phyloP scores from a whole-genome alignment of 129 eudicot species.

The Sambucus nigra region DNA sequence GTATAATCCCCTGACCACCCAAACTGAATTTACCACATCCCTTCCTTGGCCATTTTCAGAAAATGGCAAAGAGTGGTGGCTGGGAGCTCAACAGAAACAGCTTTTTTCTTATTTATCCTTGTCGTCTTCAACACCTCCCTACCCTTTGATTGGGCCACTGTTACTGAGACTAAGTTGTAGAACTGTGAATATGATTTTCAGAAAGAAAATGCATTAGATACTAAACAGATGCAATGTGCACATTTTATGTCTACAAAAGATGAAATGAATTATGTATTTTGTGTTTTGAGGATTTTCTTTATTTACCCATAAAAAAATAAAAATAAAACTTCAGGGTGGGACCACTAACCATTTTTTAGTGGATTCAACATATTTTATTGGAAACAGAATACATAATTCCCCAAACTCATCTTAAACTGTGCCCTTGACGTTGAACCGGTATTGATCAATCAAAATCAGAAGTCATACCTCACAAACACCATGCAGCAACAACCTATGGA shows the following conservation, averaged over 20 bases:
- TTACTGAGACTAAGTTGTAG: constrained; percentile 63
- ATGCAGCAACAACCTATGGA: constrained; percentile 83
- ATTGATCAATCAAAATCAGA: background rate
- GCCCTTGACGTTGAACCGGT: background rate
- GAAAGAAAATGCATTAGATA: too few relatives aligned
- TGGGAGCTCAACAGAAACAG: constrained; percentile 42
- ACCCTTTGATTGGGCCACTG: constrained; percentile 46
- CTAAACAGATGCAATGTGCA: too few relatives aligned
- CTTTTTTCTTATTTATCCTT: constrained; percentile 64
- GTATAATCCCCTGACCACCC: background rate
- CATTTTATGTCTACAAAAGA: background rate
- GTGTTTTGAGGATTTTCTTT: background rate
- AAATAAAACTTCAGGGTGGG: background rate
- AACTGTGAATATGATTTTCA: constrained; percentile 34
- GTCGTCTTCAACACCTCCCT: constrained; percentile 45
- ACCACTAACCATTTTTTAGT: background rate
- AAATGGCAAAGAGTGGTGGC: constrained; percentile 74
- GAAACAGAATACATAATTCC: background rate
- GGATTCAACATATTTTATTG: too few relatives aligned
- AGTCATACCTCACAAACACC: constrained; percentile 89
- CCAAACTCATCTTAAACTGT: background rate
- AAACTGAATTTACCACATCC: constrained; percentile 52
- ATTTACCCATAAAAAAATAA: too few relatives aligned
- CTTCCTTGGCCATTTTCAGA: constrained; percentile 79
- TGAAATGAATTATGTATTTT: background rate